Conservation (phyloP, 1,284 basidiomycete species). For the Boletus sp. region DNA sequence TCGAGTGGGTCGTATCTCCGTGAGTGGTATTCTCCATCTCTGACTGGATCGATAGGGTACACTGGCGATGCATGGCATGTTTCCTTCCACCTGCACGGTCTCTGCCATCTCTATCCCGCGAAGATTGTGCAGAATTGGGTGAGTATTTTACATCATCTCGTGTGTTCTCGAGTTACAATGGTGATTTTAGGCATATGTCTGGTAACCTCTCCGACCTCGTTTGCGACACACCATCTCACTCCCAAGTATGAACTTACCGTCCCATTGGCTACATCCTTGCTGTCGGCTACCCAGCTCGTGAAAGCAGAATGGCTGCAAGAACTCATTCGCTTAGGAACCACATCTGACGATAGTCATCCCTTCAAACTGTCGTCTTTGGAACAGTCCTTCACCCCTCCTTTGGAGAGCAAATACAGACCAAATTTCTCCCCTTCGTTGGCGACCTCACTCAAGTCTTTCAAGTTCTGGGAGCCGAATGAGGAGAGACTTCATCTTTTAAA, state of each 20-base stretch:
- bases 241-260: slow-evolving; percentile 47
- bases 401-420: slow-evolving; percentile 53
- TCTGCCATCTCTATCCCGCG: slow-evolving; percentile 30
- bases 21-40: not conserved
- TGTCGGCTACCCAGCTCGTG: slow-evolving; percentile 52
- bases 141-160: slow-evolving; percentile 8
- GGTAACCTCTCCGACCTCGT: slow-evolving; percentile 39
- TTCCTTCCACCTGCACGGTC: slow-evolving; percentile 39
- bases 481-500: slow-evolving; percentile 51
- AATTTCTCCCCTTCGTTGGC: slow-evolving; percentile 48
- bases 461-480: slow-evolving; percentile 62
- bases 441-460: slow-evolving; percentile 44
- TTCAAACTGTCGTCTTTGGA: slow-evolving; percentile 44
- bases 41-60: slow-evolving; percentile 36
- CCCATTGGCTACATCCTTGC: slow-evolving; percentile 50
- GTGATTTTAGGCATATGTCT: slow-evolving; percentile 45
- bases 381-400: slow-evolving; percentile 45
- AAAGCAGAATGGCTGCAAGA: slow-evolving; percentile 62
- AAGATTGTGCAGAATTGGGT: slow-evolving; percentile 57
- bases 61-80: slow-evolving; percentile 53
- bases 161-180: not conserved
- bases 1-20: slow-evolving; percentile 39
- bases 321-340: slow-evolving; percentile 45
- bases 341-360: slow-evolving; percentile 33
- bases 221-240: slow-evolving; percentile 60